phyloP scores from a whole-genome alignment of 805 yeast species.

The Candida ortonii region DNA sequence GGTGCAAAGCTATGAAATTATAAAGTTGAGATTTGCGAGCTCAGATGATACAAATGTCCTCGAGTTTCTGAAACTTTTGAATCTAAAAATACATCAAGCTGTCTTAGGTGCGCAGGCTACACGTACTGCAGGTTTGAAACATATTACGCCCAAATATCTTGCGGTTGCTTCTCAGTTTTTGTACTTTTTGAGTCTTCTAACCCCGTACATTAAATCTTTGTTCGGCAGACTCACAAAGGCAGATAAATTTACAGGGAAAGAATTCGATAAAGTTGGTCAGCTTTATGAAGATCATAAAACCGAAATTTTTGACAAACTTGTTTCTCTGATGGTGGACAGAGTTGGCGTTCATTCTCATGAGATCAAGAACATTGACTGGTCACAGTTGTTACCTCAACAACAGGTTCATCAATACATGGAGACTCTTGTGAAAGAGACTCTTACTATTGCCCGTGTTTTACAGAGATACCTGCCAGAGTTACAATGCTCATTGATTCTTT shows the following conservation, averaged over 20 bases:
- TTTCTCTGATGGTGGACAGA: constrained; percentile 70
- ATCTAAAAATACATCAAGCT: constrained; percentile 54
- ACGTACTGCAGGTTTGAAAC: constrained; percentile 66
- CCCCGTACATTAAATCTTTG: constrained; percentile 35
- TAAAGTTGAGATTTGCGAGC: constrained; percentile 56
- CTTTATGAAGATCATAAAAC: constrained; percentile 57
- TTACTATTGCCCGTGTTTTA: constrained; percentile 59
- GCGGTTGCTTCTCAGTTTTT: constrained; percentile 68
- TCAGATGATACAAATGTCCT: constrained; percentile 42
- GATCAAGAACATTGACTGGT: constrained; percentile 49
- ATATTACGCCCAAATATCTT: constrained; percentile 69
- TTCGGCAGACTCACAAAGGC: constrained; percentile 26
- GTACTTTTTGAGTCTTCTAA: constrained; percentile 41
- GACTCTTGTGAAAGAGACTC: constrained; percentile 60
- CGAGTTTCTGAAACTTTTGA: constrained; percentile 49
- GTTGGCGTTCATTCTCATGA: constrained; percentile 49
- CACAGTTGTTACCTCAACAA: constrained; percentile 39
- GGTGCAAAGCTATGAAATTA: constrained; percentile 52
- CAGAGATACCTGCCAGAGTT: constrained; percentile 53
- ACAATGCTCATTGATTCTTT: constrained; percentile 44
- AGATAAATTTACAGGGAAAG: constrained; percentile 35
- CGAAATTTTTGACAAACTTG: constrained; percentile 60
- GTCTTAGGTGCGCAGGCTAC: constrained; percentile 77
- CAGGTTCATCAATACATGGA: constrained; percentile 65
- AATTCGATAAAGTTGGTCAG: constrained; percentile 39